These are phyloP conservation scores for Ceratorhiza oryzae-sativae DNA, from an alignment of 1,284 basidiomycete genomes.

Conservation along the genomic window DNA sequence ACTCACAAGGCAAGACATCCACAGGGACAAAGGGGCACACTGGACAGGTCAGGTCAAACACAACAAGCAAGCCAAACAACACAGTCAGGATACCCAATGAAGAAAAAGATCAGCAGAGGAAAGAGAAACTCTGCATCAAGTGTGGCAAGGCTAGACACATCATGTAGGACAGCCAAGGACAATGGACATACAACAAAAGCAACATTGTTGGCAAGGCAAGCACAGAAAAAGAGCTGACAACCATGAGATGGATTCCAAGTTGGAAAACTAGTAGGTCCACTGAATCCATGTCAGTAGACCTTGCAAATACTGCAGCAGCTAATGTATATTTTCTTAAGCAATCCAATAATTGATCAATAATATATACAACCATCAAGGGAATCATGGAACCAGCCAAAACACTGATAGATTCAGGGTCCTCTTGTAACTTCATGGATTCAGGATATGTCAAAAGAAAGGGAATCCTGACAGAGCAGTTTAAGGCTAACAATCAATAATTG, in stretches of 20 bases:
- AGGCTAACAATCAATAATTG: neutral
- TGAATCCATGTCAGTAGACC: neutral
- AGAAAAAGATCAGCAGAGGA: neutral
- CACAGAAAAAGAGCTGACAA: neutral
- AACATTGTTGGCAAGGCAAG: neutral
- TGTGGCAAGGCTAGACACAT: neutral
- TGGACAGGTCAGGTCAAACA: neutral
- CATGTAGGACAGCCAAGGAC: neutral
- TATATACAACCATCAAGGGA: constrained; percentile 10
- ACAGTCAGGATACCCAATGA: neutral
- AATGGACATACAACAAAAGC: neutral
- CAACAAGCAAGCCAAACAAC: neutral
- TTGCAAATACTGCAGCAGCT: too few relatives aligned
- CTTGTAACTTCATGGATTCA: neutral
- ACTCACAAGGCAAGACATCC: neutral
- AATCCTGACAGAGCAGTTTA: neutral
- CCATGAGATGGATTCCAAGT: neutral
- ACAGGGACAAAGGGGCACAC: neutral
- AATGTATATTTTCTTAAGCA: neutral
- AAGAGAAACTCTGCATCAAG: neutral
- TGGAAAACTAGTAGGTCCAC: neutral
- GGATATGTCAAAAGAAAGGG: too few relatives aligned
- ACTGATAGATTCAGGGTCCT: constrained; percentile 15
- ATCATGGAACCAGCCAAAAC: constrained; percentile 12
- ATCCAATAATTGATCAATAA: neutral